Conservation (phyloP, 2,329 filamentous ascomycete species). For the Ceratocystis destructans region DNA sequence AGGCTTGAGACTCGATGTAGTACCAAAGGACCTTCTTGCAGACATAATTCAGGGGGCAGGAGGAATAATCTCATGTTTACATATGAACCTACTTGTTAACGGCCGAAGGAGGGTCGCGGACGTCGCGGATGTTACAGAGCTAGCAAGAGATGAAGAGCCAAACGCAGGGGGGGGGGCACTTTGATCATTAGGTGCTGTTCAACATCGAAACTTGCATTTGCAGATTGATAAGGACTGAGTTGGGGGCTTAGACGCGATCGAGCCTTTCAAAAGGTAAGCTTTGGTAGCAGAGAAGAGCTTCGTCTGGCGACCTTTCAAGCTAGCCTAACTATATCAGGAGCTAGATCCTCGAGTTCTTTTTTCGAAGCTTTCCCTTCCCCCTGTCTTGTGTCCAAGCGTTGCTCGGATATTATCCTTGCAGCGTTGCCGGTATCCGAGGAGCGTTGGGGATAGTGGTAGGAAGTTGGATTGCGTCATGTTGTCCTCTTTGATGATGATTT, state of each 20-base stretch:
- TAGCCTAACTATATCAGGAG: neutral
- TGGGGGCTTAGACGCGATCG: no score
- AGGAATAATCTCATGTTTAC: neutral
- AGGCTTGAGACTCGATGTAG: neutral
- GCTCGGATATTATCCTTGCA: constrained; percentile 11
- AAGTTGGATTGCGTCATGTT: constrained; percentile 12
- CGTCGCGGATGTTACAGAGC: neutral
- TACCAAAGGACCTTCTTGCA: neutral
- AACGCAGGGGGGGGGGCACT: neutral
- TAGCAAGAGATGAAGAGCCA: neutral
- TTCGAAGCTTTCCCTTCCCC: neutral
- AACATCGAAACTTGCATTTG: neutral
- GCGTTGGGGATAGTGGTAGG: neutral
- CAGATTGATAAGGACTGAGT: neutral
- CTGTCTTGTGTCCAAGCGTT: constrained; percentile 7
- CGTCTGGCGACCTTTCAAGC: neutral
- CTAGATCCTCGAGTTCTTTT: neutral
- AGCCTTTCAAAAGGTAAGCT: no score
- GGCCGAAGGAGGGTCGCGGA: neutral
- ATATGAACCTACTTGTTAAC: neutral
- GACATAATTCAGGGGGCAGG: neutral
- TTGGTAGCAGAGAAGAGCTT: neutral
- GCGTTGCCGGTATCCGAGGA: constrained; percentile 15
- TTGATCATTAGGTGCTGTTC: neutral
- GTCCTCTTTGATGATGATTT: neutral